Evolutionary conservation across 1,284 basidiomycete genomes (phyloP).

Genomic region (Crucibulum parvulum): DNA sequence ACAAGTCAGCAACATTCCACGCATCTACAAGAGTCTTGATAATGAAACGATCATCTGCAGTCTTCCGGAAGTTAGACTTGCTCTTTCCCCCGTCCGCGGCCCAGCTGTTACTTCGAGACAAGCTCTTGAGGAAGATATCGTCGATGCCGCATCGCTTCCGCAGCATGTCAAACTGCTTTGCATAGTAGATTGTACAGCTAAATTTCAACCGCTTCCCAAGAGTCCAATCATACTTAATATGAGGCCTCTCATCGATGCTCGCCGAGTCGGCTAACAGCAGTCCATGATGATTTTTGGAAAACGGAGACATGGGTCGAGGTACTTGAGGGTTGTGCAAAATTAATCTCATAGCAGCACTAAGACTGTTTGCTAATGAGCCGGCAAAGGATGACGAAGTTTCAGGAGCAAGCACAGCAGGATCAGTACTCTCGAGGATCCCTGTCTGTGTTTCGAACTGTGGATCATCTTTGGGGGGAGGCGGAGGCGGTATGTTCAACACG

Average conservation of each 20-base stretch:
- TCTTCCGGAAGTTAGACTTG: constrained; percentile 81
- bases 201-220: constrained; percentile 75
- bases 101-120: constrained; percentile 72
- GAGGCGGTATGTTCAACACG: constrained; percentile 18
- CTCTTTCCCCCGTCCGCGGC: constrained; percentile 76
- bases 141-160: constrained; percentile 72
- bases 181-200: constrained; percentile 82
- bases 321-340: constrained; percentile 49
- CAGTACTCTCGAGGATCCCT: constrained; percentile 4
- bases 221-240: constrained; percentile 83
- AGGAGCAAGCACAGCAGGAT: constrained; percentile 4
- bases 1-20: constrained; percentile 86
- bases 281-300: constrained; percentile 52
- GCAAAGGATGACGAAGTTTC: constrained; percentile 44
- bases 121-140: constrained; percentile 64
- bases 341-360: constrained; percentile 64
- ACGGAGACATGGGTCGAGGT: constrained; percentile 33
- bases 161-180: constrained; percentile 76
- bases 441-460: constrained; percentile 15
- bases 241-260: constrained; percentile 69
- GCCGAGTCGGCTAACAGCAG: constrained; percentile 51
- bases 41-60: constrained; percentile 75
- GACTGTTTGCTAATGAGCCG: constrained; percentile 55
- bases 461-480: constrained; percentile 35
- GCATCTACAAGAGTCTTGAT: constrained; percentile 85